Evolutionary conservation across 2,329 filamentous ascomycete species (phyloP).

Genomic region (Sodiomyces alkalinus): DNA sequence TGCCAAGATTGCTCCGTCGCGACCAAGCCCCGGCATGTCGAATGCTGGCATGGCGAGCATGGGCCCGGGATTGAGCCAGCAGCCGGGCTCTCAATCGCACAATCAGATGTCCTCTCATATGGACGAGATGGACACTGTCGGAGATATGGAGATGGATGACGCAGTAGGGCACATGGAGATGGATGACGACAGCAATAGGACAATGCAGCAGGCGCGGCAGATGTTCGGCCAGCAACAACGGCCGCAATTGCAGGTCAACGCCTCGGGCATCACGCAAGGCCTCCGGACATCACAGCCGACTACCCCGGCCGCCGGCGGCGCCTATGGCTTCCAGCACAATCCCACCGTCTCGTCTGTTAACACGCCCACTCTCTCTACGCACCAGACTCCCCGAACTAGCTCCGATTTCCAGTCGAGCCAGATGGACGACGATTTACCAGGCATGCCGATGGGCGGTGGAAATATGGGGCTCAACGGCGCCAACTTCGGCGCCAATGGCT

Average conservation of each 20-base stretch:
- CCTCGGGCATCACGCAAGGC: constrained; percentile 60
- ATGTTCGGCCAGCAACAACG: constrained; percentile 50
- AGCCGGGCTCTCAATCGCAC: constrained; percentile 18
- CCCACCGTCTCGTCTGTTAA: constrained; percentile 96
- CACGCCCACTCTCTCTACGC: constrained; percentile 76
- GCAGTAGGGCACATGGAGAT: constrained; percentile 51
- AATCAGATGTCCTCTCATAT: constrained; percentile 28
- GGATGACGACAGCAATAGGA: constrained; percentile 44
- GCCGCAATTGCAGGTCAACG: constrained; percentile 68
- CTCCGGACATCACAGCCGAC: constrained; percentile 74
- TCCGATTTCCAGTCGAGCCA: constrained; percentile 27
- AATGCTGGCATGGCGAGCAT: constrained; percentile 6
- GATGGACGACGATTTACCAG: constrained; percentile 56
- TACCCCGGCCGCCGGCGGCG: constrained; percentile 62
- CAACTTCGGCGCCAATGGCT: constrained; percentile 35
- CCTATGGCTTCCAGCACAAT: constrained; percentile 80
- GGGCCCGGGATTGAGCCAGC: constrained; percentile 16
- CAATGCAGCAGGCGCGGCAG: constrained; percentile 55
- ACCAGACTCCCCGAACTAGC: constrained; percentile 38
- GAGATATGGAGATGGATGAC: constrained; percentile 96
- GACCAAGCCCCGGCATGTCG: constrained; percentile 1
- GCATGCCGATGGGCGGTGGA: constrained; percentile 44
- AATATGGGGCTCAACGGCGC: constrained; percentile 41
- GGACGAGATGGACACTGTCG: constrained; percentile 69
- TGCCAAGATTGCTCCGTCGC: constrained; percentile 1